Conservation (phyloP, 768 basidiomycete species). For the Podaxis sp. region DNA sequence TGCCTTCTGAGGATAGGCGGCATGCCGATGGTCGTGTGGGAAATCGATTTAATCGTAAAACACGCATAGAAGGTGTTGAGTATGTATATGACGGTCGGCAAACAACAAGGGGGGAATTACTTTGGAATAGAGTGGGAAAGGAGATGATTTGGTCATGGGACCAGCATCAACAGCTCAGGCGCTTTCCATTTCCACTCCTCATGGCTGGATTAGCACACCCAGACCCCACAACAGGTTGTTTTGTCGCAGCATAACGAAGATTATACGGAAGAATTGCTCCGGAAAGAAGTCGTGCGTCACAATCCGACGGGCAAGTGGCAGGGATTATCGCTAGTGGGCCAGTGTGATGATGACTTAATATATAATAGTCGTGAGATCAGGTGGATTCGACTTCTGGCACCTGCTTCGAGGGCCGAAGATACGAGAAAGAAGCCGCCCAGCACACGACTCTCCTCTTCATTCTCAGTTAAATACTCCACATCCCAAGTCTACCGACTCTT, state of each 20-base stretch:
- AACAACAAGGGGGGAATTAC: not conserved
- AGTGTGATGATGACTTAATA: not conserved
- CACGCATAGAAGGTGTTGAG: not conserved
- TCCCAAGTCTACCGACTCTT: not conserved
- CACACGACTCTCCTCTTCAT: not conserved
- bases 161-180: not conserved
- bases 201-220: not conserved
- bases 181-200: not conserved
- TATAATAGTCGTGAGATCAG: not conserved
- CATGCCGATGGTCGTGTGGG: not conserved
- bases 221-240: not conserved
- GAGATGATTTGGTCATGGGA: conserved; percentile 3
- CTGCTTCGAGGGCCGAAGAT: not conserved
- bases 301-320: not conserved
- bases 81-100: not conserved
- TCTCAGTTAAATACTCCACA: conserved; percentile 9
- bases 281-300: not conserved
- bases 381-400: not conserved
- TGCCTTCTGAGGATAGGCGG: not conserved
- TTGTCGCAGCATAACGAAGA: not conserved
- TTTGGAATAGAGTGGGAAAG: not conserved
- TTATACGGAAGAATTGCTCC: not conserved
- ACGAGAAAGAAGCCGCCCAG: not conserved
- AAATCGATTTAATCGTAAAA: not conserved
- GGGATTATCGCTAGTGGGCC: not conserved